phyloP scores from a whole-genome alignment of 345 rosid genomes.

The Citrus medica region DNA sequence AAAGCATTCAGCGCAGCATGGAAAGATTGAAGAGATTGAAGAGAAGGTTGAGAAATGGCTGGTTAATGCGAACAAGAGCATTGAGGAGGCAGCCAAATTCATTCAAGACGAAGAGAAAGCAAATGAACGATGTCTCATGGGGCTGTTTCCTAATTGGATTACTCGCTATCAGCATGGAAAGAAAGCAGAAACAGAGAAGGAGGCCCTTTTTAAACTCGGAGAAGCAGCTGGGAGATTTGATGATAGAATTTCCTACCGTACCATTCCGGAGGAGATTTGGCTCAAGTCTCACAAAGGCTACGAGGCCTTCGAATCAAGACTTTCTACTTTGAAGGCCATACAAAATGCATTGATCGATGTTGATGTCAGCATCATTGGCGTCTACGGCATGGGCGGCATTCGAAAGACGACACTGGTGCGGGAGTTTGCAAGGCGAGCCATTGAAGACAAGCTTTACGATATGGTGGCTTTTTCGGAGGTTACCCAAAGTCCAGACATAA shows the following conservation, averaged over 20 bases:
- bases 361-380: conserved; percentile 9
- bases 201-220: rapidly evolving
- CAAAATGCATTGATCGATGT: background rate
- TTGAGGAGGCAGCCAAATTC: no score
- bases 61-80: rapidly evolving
- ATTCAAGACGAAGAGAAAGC: rapidly evolving
- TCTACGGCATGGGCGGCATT: conserved; percentile 8
- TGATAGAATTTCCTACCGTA: background rate
- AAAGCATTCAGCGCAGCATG: no score
- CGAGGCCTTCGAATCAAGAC: no score
- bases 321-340: background rate
- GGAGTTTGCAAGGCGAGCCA: background rate
- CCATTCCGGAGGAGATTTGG: background rate
- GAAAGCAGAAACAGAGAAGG: rapidly evolving
- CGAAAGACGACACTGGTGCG: conserved; percentile 18
- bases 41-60: no score
- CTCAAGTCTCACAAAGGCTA: no score
- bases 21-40: no score
- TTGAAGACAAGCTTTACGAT: background rate
- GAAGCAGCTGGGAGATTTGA: no score
- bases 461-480: background rate
- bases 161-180: rapidly evolving
- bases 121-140: no score
- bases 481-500: background rate
- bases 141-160: no score